Evolutionary conservation across 768 basidiomycete genomes (phyloP).

Genomic region (Russula compacta): DNA sequence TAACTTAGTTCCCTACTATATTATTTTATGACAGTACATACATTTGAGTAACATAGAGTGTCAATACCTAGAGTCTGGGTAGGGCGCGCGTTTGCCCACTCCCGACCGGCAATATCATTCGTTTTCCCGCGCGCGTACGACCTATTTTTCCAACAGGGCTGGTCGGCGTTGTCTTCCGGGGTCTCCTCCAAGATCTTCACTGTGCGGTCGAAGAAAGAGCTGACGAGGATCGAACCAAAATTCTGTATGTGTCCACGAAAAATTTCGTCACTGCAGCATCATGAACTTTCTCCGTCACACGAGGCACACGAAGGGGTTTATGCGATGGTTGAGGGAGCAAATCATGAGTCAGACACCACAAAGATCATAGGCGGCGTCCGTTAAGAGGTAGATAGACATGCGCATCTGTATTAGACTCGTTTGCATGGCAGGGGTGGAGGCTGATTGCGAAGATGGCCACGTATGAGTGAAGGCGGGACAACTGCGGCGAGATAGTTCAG

Average conservation of each 20-base stretch:
- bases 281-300: constrained; percentile 51
- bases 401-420: constrained; percentile 70
- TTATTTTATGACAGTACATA: too few species aligned
- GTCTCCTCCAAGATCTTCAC: constrained; percentile 89
- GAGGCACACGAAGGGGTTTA: constrained; percentile 38
- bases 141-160: too few species aligned
- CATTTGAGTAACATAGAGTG: too few species aligned
- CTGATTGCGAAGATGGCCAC: too few species aligned
- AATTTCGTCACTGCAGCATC: constrained; percentile 81
- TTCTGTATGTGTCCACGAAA: constrained; percentile 85
- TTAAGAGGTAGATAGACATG: constrained; percentile 64
- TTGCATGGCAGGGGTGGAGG: constrained; percentile 48
- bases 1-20: too few species aligned
- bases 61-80: too few species aligned
- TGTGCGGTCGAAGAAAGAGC: constrained; percentile 81
- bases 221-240: constrained; percentile 81
- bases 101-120: too few species aligned
- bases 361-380: constrained; percentile 84
- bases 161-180: constrained; percentile 24
- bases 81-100: too few species aligned
- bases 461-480: too few species aligned
- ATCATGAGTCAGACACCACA: constrained; percentile 79
- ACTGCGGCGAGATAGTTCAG: too few species aligned
- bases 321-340: constrained; percentile 75
- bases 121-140: too few species aligned